Percentiles rank a stretch among this genome's conserved stretches.
These are phyloP conservation scores for Dittrichia graveolens DNA, from an alignment of 129 eudicot genomes.

Conservation along the genomic window DNA sequence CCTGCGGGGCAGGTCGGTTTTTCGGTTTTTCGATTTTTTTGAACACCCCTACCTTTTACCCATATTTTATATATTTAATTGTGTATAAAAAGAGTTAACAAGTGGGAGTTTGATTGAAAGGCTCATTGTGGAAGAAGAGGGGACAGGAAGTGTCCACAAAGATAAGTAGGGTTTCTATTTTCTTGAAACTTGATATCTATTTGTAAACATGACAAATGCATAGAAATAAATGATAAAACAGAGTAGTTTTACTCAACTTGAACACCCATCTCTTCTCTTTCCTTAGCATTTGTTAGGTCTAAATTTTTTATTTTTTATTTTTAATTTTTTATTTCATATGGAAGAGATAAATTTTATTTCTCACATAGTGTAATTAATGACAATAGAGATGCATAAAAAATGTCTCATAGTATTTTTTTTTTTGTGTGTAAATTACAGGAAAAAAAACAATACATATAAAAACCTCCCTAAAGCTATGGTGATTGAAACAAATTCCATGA, in stretches of 20 bases:
- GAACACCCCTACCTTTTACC: neutral
- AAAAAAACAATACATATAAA: too few species aligned
- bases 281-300: neutral
- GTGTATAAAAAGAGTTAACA: neutral
- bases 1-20: too few species aligned
- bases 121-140: constrained; percentile 15
- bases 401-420: too few species aligned
- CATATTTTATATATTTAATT: neutral
- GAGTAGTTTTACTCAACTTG: constrained; percentile 2
- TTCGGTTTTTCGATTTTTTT: too few species aligned
- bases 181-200: constrained; percentile 30
- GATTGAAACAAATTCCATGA: too few species aligned
- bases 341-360: neutral
- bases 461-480: too few species aligned
- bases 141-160: constrained; percentile 28
- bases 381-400: too few species aligned
- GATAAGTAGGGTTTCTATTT: constrained; percentile 17
- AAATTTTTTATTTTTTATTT: too few species aligned
- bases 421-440: too few species aligned
- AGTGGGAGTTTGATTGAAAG: constrained; percentile 28
- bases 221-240: constrained; percentile 5
- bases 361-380: too few species aligned
- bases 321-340: too few species aligned
- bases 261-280: neutral
- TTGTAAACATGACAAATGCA: constrained; percentile 21